Percentiles rank a stretch among this genome's conserved stretches.
Conservation (phyloP, 257 asterid genomes). For the Solanum ossicruentum region DNA sequence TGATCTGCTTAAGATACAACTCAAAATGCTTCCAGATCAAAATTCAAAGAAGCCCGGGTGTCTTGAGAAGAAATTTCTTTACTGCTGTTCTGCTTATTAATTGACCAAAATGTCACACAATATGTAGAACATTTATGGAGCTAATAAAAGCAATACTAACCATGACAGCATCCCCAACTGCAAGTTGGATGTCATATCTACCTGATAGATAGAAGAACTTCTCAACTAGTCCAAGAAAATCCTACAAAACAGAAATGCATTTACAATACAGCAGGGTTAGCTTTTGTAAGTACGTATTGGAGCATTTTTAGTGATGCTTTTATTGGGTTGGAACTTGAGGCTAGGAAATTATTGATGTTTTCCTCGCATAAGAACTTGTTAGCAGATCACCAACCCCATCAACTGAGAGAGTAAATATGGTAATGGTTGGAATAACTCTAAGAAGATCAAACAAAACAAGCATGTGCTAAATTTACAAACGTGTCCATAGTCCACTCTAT, state of each 20-base stretch:
- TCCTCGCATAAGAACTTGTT: neutral
- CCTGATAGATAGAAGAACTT: conserved; percentile 85
- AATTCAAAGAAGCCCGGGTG: conserved; percentile 46
- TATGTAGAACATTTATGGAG: neutral
- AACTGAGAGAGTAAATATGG: conserved; percentile 27
- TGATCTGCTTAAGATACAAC: neutral
- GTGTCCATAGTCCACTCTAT: neutral
- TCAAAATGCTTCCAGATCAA: conserved; percentile 55
- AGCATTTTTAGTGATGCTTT: neutral
- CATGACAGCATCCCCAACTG: conserved; percentile 88
- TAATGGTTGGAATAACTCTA: neutral
- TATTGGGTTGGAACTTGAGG: neutral
- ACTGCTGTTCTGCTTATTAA: neutral
- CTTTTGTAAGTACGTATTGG: neutral
- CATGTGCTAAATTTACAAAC: neutral
- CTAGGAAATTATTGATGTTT: neutral
- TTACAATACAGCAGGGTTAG: conserved; percentile 10
- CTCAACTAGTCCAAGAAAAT: conserved; percentile 95
- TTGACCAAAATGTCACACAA: neutral
- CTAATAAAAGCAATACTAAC: conserved; percentile 30
- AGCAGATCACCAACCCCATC: neutral
- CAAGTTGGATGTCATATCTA: conserved; percentile 68
- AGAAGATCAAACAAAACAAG: neutral
- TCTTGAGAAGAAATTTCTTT: neutral
- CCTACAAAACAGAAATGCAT: conserved; percentile 42